Evolutionary conservation across 2,329 filamentous ascomycete genomes (phyloP).

Genomic region (Xylariaceae sp.): DNA sequence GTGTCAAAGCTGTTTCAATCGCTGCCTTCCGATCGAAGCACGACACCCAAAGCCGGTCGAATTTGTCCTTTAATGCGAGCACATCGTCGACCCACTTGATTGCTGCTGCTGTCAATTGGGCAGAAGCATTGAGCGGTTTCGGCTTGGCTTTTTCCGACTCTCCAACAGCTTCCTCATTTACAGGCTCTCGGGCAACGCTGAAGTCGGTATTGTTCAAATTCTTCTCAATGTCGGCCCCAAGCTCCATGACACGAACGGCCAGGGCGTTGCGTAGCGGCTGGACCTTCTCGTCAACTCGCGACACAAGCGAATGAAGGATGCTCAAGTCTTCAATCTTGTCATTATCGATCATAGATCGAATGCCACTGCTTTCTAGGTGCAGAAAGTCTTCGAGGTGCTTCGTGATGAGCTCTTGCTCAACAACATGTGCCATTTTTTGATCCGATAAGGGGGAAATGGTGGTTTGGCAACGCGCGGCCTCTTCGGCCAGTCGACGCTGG

Average conservation of each 20-base stretch:
- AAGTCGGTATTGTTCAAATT: slow-evolving; percentile 54
- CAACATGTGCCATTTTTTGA: slow-evolving; percentile 68
- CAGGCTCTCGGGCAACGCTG: slow-evolving; percentile 35
- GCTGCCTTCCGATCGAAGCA: slow-evolving; percentile 74
- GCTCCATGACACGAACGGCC: slow-evolving; percentile 69
- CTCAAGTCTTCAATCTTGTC: slow-evolving; percentile 73
- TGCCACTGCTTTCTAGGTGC: slow-evolving; percentile 76
- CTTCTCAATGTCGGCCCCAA: slow-evolving; percentile 81
- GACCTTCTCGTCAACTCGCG: slow-evolving; percentile 73
- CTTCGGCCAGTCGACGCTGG: slow-evolving; percentile 70
- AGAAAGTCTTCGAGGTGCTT: slow-evolving; percentile 78
- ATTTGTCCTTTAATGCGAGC: slow-evolving; percentile 79
- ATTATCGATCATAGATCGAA: slow-evolving; percentile 88
- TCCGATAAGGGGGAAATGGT: slow-evolving; percentile 71
- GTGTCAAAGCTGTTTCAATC: slow-evolving; percentile 76
- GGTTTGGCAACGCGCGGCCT: slow-evolving; percentile 76
- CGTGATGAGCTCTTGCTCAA: slow-evolving; percentile 77
- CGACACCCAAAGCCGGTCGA: slow-evolving; percentile 70
- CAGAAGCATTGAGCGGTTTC: slow-evolving; percentile 55
- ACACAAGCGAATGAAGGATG: slow-evolving; percentile 77
- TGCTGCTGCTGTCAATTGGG: slow-evolving; percentile 79
- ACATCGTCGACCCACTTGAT: slow-evolving; percentile 96
- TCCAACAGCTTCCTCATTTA: slow-evolving; percentile 38
- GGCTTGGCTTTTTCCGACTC: slow-evolving; percentile 46
- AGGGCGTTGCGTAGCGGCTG: slow-evolving; percentile 65